phyloP scores from a whole-genome alignment of 345 rosid species.

The Arabidopsis arenosa region DNA sequence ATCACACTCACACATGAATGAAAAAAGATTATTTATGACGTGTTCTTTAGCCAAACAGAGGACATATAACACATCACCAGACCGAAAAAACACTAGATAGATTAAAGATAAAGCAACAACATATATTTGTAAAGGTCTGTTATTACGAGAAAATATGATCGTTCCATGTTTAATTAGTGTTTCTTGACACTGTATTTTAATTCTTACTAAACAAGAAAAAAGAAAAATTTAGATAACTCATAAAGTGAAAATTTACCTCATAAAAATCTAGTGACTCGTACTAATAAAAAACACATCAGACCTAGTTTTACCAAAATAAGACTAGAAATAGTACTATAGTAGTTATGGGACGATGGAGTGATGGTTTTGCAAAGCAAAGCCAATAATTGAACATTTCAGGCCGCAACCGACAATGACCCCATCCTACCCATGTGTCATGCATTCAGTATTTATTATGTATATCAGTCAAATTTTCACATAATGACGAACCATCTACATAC shows the following conservation, averaged over 20 bases:
- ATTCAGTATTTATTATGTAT: constrained; percentile 14
- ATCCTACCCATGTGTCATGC: constrained; percentile 33
- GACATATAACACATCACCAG: neutral
- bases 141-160: no score
- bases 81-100: neutral
- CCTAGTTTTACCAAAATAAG: constrained; percentile 20
- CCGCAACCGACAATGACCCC: constrained; percentile 27
- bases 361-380: constrained; percentile 16
- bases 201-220: neutral
- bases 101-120: neutral
- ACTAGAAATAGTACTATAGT: constrained; percentile 18
- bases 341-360: constrained; percentile 2
- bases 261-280: neutral
- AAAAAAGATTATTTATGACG: neutral
- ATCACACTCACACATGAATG: neutral
- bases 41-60: constrained; percentile 4
- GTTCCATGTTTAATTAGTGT: no score
- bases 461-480: constrained; percentile 20
- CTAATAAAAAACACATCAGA: neutral
- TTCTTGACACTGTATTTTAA: neutral
- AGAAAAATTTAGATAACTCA: no score
- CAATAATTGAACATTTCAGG: neutral
- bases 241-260: neutral
- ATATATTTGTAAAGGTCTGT: no score
- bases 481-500: constrained; percentile 31